phyloP scores from a whole-genome alignment of 1,139 yeast genomes.

The Saccharomyces hybrid region DNA sequence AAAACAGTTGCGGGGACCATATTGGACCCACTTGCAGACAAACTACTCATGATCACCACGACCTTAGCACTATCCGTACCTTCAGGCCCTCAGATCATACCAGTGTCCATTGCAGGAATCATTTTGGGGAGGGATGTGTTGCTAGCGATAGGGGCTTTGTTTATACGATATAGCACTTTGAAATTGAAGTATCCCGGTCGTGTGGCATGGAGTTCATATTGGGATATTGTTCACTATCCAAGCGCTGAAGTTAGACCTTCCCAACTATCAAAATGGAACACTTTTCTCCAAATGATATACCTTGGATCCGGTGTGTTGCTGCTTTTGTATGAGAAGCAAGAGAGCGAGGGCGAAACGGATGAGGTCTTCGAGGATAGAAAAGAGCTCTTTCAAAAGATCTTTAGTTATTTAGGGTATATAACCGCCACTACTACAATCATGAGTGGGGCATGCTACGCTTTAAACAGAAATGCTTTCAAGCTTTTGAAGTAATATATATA shows the following conservation, averaged over 20 bases:
- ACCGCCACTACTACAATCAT: constrained; percentile 73
- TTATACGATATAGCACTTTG: constrained; percentile 64
- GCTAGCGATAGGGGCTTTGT: constrained; percentile 68
- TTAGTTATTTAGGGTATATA: constrained; percentile 42
- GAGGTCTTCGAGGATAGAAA: constrained; percentile 14
- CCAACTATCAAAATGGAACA: constrained; percentile 77
- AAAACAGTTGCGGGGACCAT: constrained; percentile 83
- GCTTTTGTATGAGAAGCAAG: constrained; percentile 11
- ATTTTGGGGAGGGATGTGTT: constrained; percentile 82
- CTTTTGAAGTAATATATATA: constrained; percentile 27
- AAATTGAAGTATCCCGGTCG: constrained; percentile 51
- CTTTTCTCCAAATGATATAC: constrained; percentile 87
- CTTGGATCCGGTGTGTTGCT: constrained; percentile 68
- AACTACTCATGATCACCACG: constrained; percentile 77
- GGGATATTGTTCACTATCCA: constrained; percentile 66
- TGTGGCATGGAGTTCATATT: constrained; percentile 54
- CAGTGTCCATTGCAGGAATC: constrained; percentile 56
- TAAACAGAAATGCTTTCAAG: constrained; percentile 60
- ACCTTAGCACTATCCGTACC: constrained; percentile 64
- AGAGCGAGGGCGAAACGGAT: constrained; percentile 3
- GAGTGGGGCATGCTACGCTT: constrained; percentile 73
- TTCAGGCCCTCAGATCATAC: constrained; percentile 51
- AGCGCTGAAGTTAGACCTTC: constrained; percentile 89
- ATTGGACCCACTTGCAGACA: constrained; percentile 94
- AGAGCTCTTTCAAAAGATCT: constrained; percentile 7